Percentiles rank a stretch among this genome's conserved stretches.
phyloP scores from a whole-genome alignment of 306 rosid genomes.

The Trichosanthes cucumerina region DNA sequence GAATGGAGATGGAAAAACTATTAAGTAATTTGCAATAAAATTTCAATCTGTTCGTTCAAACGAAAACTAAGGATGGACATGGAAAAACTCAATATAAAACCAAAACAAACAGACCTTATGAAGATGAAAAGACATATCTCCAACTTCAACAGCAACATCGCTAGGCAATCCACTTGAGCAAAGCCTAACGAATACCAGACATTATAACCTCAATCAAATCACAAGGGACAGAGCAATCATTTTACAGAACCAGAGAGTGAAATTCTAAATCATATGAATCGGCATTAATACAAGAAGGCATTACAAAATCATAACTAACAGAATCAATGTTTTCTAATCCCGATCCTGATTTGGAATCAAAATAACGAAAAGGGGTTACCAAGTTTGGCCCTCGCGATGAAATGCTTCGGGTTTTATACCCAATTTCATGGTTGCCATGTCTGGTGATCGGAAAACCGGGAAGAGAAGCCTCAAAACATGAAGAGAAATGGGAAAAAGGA shows the following conservation, averaged over 20 bases:
- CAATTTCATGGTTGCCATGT: conserved; percentile 57
- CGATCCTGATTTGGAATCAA: background rate
- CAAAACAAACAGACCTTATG: conserved; percentile 50
- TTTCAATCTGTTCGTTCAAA: background rate
- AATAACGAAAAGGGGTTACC: conserved; percentile 22
- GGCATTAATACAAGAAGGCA: background rate
- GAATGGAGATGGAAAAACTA: background rate
- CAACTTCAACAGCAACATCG: conserved; percentile 55
- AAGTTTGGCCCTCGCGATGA: conserved; percentile 56
- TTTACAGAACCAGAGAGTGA: background rate
- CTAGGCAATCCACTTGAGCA: conserved; percentile 76
- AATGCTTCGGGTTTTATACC: conserved; percentile 68
- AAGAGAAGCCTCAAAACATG: conserved; percentile 4
- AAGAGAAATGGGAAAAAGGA: background rate
- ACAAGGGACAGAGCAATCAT: background rate
- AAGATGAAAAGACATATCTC: conserved; percentile 56
- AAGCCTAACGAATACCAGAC: conserved; percentile 28
- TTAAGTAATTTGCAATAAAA: background rate
- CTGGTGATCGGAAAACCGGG: background rate
- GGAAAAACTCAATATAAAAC: background rate
- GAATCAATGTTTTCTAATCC: background rate
- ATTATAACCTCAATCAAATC: background rate
- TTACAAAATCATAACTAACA: background rate
- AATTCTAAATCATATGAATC: background rate
- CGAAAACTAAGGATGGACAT: background rate